Conservation (phyloP, 1,284 basidiomycete genomes). For the Rhodotorula sp. region DNA sequence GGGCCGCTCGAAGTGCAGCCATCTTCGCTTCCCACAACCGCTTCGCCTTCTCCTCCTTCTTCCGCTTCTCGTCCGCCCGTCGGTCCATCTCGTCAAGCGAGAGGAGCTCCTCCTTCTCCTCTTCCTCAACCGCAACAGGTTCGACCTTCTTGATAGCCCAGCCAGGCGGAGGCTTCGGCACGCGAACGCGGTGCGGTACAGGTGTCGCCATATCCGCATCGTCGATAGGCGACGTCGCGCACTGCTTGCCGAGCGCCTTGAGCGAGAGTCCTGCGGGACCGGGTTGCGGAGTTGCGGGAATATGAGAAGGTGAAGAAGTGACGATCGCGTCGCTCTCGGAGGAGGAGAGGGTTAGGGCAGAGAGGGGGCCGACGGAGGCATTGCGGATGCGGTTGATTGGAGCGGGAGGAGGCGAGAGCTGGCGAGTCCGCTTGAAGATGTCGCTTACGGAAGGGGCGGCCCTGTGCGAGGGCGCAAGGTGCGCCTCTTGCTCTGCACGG, state of each 20-base stretch:
- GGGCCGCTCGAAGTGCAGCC: neutral
- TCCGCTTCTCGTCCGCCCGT: neutral
- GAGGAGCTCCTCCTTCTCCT: slow-evolving; percentile 11
- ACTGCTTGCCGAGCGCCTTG: slow-evolving; percentile 11
- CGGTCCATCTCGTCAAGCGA: neutral
- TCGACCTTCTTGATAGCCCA: neutral
- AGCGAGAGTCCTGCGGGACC: neutral
- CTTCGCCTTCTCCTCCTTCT: neutral
- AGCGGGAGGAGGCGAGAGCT: neutral
- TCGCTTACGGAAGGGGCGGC: neutral
- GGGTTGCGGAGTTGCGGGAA: neutral
- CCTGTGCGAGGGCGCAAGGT: slow-evolving; percentile 15
- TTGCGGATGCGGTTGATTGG: neutral
- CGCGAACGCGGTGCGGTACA: neutral
- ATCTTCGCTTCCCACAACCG: neutral
- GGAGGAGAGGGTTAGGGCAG: neutral
- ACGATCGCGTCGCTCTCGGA: slow-evolving; percentile 10
- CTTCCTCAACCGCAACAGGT: slow-evolving; percentile 1
- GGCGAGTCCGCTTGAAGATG: neutral
- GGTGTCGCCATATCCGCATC: slow-evolving; percentile 11
- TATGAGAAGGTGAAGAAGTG: slow-evolving; percentile 1
- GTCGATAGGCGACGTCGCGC: slow-evolving; percentile 4
- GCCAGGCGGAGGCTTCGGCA: neutral
- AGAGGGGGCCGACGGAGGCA: neutral
- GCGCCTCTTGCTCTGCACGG: slow-evolving; percentile 13